Percentiles rank a stretch among this genome's conserved stretches.
These are phyloP conservation scores for Encephalitozoon romaleae DNA, from an alignment of 371 early-diverging fungal species.

Conservation along the genomic window DNA sequence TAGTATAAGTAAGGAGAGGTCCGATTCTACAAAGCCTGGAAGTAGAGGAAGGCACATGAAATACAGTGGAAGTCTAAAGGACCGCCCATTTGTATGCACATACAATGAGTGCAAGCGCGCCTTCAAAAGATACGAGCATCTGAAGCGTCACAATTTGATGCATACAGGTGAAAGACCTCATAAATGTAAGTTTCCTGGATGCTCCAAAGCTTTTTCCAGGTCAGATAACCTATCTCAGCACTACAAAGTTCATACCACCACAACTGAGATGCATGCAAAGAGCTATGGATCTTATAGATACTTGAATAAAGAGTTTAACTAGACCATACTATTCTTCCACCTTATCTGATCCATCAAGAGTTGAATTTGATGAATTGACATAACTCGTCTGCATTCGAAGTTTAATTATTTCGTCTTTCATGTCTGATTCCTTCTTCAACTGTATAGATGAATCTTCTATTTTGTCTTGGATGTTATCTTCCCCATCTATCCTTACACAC, in stretches of 20 bases:
- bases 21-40: background rate
- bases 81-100: slow-evolving; percentile 62
- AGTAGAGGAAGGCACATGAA: slow-evolving; percentile 7
- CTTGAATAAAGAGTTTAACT: slow-evolving; percentile 19
- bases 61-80: slow-evolving; percentile 6
- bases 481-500: slow-evolving; percentile 5
- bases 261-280: background rate
- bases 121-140: slow-evolving; percentile 72
- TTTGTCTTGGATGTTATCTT: background rate
- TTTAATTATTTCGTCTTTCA: background rate
- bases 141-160: slow-evolving; percentile 72
- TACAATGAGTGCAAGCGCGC: slow-evolving; percentile 66
- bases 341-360: background rate
- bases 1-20: background rate
- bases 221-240: slow-evolving; percentile 73
- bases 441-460: background rate
- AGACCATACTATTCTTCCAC: background rate
- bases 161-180: slow-evolving; percentile 78
- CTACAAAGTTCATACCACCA: slow-evolving; percentile 52
- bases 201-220: slow-evolving; percentile 70
- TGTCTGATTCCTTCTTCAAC: background rate
- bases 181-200: slow-evolving; percentile 66
- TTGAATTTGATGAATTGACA: background rate
- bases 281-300: slow-evolving; percentile 13
- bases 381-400: background rate